These are phyloP conservation scores for Anethum foeniculum DNA, from an alignment of 140 eudicot genomes.

Conservation along the genomic window DNA sequence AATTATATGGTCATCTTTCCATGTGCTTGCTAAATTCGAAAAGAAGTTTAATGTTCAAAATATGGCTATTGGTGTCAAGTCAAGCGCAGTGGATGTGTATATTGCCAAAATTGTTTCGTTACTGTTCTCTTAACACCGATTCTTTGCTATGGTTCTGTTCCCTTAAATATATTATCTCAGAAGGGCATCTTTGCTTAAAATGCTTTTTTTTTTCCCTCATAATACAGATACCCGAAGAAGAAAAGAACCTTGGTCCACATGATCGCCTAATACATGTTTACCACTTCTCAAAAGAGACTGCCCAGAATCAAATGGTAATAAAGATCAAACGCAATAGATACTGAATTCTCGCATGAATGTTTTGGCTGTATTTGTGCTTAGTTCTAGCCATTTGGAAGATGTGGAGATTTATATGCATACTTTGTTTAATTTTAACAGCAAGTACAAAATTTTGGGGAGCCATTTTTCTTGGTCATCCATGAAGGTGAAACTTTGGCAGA, in stretches of 20 bases:
- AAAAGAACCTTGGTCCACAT: conserved; percentile 65
- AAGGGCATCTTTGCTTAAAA: neutral
- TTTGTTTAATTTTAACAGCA: conserved; percentile 30
- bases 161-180: neutral
- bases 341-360: neutral
- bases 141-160: neutral
- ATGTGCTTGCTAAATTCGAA: neutral
- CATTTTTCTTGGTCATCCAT: conserved; percentile 61
- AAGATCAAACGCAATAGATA: neutral
- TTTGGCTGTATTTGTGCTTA: neutral
- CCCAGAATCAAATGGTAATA: conserved; percentile 74
- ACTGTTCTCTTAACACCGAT: neutral
- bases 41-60: neutral
- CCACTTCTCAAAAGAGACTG: conserved; percentile 69
- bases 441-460: conserved; percentile 82
- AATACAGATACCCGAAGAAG: conserved; percentile 76
- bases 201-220: neutral
- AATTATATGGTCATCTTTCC: neutral
- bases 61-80: neutral
- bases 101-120: neutral
- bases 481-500: conserved; percentile 71
- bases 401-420: neutral
- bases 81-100: neutral
- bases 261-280: conserved; percentile 81
- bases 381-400: neutral